These are phyloP conservation scores for Trichoderma koningiopsis DNA, from an alignment of 2,329 filamentous ascomycete genomes.

Conservation along the genomic window DNA sequence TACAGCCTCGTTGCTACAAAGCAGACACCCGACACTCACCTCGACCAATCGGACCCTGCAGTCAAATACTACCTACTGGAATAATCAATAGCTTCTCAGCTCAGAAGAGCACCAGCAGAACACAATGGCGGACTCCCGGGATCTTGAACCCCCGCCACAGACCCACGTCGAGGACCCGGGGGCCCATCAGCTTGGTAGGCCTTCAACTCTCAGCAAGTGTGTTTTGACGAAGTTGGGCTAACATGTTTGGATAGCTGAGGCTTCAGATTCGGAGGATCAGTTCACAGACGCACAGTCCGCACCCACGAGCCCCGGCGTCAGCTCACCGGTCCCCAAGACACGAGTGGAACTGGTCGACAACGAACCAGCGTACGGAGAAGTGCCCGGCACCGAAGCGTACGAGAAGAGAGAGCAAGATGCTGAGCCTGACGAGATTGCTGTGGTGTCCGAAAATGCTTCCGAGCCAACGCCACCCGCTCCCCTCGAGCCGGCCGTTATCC, in stretches of 20 bases:
- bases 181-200: constrained; percentile 60
- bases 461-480: constrained; percentile 31
- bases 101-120: constrained; percentile 2
- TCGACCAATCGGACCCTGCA: constrained; percentile 4
- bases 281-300: constrained; percentile 67
- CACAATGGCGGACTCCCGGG: constrained; percentile 37
- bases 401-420: constrained; percentile 59
- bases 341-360: constrained; percentile 61
- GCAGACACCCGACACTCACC: background rate
- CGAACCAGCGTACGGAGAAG: constrained; percentile 56
- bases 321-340: constrained; percentile 60
- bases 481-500: constrained; percentile 38
- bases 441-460: constrained; percentile 40
- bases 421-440: constrained; percentile 61
- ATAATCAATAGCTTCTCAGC: background rate
- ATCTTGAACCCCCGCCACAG: constrained; percentile 39
- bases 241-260: constrained; percentile 43
- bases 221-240: constrained; percentile 29
- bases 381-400: constrained; percentile 62
- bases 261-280: constrained; percentile 68
- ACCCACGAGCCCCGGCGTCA: constrained; percentile 45
- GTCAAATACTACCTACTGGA: background rate
- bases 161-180: constrained; percentile 53
- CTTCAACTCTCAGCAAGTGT: background rate
- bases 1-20: background rate